These are phyloP conservation scores for Phytopythium aichiense DNA, from an alignment of 352 stramenopile genomes.

Conservation along the genomic window DNA sequence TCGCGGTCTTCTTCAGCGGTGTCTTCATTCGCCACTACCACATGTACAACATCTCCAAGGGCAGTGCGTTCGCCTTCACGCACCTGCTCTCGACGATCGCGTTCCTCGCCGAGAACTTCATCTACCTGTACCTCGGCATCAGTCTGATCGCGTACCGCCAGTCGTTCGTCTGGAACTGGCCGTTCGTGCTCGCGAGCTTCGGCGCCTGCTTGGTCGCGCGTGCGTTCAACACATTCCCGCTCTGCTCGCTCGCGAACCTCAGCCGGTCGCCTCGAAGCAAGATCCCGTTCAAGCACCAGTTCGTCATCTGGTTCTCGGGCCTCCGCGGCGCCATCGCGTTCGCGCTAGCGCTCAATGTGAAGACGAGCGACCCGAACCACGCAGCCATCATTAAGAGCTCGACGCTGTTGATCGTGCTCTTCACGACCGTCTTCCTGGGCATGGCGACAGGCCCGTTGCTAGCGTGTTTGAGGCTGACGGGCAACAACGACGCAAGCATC, in stretches of 20 bases:
- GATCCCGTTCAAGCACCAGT: slow-evolving; percentile 34
- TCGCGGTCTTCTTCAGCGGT: slow-evolving; percentile 83
- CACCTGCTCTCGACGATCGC: slow-evolving; percentile 36
- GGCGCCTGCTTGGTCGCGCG: slow-evolving; percentile 22
- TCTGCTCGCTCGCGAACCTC: slow-evolving; percentile 32
- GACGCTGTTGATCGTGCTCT: slow-evolving; percentile 63
- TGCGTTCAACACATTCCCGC: slow-evolving; percentile 33
- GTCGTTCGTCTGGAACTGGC: slow-evolving; percentile 36
- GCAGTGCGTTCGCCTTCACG: slow-evolving; percentile 29
- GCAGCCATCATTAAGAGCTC: slow-evolving; percentile 59
- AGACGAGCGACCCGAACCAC: slow-evolving; percentile 31
- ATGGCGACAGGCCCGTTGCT: slow-evolving; percentile 41
- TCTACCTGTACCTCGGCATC: slow-evolving; percentile 48
- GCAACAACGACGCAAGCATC: neutral
- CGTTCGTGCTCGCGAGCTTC: slow-evolving; percentile 28
- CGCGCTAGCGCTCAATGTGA: slow-evolving; percentile 78
- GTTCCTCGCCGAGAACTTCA: slow-evolving; percentile 48
- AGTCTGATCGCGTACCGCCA: slow-evolving; percentile 34
- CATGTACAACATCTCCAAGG: slow-evolving; percentile 40
- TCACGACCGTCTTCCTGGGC: slow-evolving; percentile 58
- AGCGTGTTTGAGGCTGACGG: slow-evolving; percentile 21
- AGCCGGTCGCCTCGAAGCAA: slow-evolving; percentile 10
- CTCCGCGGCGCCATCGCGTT: slow-evolving; percentile 91
- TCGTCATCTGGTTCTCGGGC: slow-evolving; percentile 79
- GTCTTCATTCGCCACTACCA: slow-evolving; percentile 52